Evolutionary conservation across 805 yeast genomes (phyloP).

Genomic region (Pichia sporocuriosa): DNA sequence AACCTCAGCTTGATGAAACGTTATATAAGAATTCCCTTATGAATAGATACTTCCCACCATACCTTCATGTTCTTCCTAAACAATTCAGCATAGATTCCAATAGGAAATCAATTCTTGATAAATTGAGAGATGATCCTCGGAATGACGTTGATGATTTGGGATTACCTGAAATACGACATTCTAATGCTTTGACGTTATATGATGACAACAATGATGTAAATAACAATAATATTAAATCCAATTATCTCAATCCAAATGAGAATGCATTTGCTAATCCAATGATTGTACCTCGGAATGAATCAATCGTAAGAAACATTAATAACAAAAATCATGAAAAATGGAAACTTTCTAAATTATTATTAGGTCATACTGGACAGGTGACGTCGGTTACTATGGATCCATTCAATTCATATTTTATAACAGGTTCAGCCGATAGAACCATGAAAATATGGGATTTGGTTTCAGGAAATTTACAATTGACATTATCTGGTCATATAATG

Average conservation of each 20-base stretch:
- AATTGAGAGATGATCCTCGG: constrained; percentile 14
- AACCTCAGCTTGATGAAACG: neutral
- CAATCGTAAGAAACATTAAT: constrained; percentile 17
- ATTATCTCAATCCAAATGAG: constrained; percentile 9
- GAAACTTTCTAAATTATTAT: constrained; percentile 65
- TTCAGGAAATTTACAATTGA: constrained; percentile 56
- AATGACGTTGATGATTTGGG: constrained; percentile 11
- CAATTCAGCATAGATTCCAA: constrained; percentile 11
- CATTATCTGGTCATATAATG: constrained; percentile 89
- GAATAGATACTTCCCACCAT: constrained; percentile 9
- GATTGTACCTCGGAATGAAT: constrained; percentile 19
- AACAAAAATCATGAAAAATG: constrained; percentile 51
- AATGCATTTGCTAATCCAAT: constrained; percentile 21
- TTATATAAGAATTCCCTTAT: constrained; percentile 12
- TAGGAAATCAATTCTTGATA: constrained; percentile 18
- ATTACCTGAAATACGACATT: constrained; percentile 6
- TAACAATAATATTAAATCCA: too few species aligned
- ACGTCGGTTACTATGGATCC: constrained; percentile 79
- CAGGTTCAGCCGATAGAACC: constrained; percentile 85
- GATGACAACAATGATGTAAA: neutral
- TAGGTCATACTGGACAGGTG: constrained; percentile 94
- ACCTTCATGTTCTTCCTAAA: constrained; percentile 12
- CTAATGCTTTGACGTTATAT: constrained; percentile 15
- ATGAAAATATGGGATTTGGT: constrained; percentile 91
- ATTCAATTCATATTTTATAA: constrained; percentile 81